Base-by-base conservation (phyloP, 164 flowering plant species). In the Buxus sempervirens region DNA sequence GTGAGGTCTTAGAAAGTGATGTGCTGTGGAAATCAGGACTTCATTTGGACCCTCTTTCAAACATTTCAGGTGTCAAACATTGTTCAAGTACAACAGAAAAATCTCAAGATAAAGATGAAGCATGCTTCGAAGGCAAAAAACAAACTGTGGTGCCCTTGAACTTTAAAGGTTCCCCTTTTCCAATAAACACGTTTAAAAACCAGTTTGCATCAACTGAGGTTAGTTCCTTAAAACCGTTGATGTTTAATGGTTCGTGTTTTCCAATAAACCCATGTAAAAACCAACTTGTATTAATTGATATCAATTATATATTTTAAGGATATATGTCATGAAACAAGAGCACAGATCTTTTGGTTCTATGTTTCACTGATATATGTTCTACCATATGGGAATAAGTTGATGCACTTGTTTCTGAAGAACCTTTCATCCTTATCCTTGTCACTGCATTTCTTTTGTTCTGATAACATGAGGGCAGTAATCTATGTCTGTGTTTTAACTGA, bases 141-240 rank as follows among this genome's bases (percentile, higher is more conserved):
- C 26, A 64, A 58, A 36, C 61, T 61, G 49, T 38, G 13, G 28
- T 26, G 16, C 56, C 61, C 14, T 48, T 57, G 24, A 61, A 60
- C 64, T 32, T 41, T 36, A 26, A 73, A 20, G 66, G 66, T 48
- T 60, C 78, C 65, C 60, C 76, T 57, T 64, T 55, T 64, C 64
- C 77, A 27, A 61, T 24, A 41, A 78, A 73, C 61, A 62, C 60
- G 27, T 62, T 12, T 66, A 75, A 76, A 55, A 71, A 74, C 14
- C 70, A 72, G 62, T 63, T 63, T 78, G 60, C 67, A 48, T 63
- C 76, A 4, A 48, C 66, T 60, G 69, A 80, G 86, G 90, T 83
- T 63, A 76, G 62, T 51, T 41, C 56, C 54, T 60, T 64, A 64
- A 25, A 32, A 61, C 56, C 61, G 15, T 48, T 57, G 24, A 61